phyloP scores from a whole-genome alignment of 2,329 filamentous ascomycete species.

The Fusarium begoniae region DNA sequence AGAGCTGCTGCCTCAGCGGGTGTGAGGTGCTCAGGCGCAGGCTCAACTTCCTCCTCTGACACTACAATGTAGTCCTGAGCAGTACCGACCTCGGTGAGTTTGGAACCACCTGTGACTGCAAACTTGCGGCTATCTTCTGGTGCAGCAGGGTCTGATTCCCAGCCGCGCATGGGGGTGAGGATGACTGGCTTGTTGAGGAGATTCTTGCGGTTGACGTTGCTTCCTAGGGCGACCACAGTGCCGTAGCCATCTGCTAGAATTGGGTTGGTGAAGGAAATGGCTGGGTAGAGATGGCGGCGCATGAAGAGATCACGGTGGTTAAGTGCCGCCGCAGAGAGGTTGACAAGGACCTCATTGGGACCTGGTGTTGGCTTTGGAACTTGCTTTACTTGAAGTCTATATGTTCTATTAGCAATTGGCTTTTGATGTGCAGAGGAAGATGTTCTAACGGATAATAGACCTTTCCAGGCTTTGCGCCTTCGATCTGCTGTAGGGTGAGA shows the following conservation, averaged over 20 bases:
- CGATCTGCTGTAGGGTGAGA: slow-evolving; percentile 73
- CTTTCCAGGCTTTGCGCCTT: slow-evolving; percentile 81
- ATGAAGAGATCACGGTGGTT: slow-evolving; percentile 98
- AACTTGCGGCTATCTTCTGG: slow-evolving; percentile 73
- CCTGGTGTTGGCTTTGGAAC: slow-evolving; percentile 71
- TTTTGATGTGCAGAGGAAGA: background rate
- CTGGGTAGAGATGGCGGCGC: slow-evolving; percentile 90
- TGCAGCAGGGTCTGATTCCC: slow-evolving; percentile 75
- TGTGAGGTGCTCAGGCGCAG: slow-evolving; percentile 76
- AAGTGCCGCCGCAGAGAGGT: slow-evolving; percentile 80
- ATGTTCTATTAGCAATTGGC: slow-evolving; percentile 1
- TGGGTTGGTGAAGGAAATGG: slow-evolving; percentile 79
- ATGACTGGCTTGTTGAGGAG: slow-evolving; percentile 75
- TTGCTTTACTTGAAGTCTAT: slow-evolving; percentile 67
- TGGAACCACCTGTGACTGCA: slow-evolving; percentile 75
- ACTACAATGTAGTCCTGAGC: slow-evolving; percentile 78
- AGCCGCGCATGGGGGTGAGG: slow-evolving; percentile 80
- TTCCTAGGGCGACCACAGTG: slow-evolving; percentile 72
- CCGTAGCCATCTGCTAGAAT: slow-evolving; percentile 87
- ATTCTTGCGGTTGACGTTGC: slow-evolving; percentile 50
- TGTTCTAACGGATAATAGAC: slow-evolving; percentile 80
- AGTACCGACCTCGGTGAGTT: slow-evolving; percentile 69
- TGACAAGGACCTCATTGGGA: slow-evolving; percentile 76
- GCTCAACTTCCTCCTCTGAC: slow-evolving; percentile 76
- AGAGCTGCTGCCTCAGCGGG: slow-evolving; percentile 82